phyloP scores from a whole-genome alignment of 257 asterid species.

The Cruciata laevipes region DNA sequence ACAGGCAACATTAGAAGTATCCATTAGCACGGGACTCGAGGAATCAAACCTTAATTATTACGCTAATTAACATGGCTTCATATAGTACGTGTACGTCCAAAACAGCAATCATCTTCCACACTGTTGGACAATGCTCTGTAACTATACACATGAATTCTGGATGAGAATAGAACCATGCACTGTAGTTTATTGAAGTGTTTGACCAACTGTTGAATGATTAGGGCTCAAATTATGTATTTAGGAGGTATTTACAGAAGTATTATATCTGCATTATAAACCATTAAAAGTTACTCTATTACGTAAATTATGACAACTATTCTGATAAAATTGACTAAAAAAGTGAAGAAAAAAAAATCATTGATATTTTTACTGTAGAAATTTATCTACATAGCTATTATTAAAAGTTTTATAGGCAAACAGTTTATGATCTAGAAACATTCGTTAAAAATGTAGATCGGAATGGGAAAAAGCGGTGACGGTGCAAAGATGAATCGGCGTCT shows the following conservation, averaged over 20 bases:
- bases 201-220: background rate
- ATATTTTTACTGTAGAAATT: no score
- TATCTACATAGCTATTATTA: no score
- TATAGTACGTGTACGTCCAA: background rate
- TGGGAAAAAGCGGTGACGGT: background rate
- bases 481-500: slow-evolving; percentile 9
- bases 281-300: no score
- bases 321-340: no score
- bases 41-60: background rate
- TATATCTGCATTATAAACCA: no score
- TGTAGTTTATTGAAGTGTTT: background rate
- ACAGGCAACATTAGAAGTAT: background rate
- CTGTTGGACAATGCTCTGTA: background rate
- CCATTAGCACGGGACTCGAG: background rate
- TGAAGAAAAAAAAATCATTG: no score
- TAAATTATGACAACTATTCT: no score
- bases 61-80: background rate
- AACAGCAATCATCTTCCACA: background rate
- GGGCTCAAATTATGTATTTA: no score
- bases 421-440: no score
- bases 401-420: no score
- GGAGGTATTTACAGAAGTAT: no score
- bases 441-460: background rate
- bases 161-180: background rate
- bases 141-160: background rate